These are phyloP conservation scores for Kentomonas sorsogonicus DNA, from an alignment of 208 protist genomes.

Conservation along the genomic window DNA sequence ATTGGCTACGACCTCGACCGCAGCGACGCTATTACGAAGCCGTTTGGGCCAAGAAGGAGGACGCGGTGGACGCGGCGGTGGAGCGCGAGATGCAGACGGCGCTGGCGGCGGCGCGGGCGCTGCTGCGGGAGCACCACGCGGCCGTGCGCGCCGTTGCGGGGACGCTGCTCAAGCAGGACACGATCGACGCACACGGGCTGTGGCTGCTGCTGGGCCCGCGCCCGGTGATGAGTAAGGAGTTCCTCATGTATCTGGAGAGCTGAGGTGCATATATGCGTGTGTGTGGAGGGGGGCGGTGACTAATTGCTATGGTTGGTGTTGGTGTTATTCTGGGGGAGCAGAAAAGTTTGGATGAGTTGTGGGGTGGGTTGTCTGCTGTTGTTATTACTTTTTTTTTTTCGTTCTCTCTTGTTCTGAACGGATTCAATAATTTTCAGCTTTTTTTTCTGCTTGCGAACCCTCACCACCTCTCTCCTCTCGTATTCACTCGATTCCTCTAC, in stretches of 20 bases:
- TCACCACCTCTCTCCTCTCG: too few species aligned
- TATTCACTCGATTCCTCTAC: too few species aligned
- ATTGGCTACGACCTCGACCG: slow-evolving; percentile 72
- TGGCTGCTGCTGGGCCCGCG: slow-evolving; percentile 64
- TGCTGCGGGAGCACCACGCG: slow-evolving; percentile 53
- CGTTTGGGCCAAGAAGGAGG: slow-evolving; percentile 93
- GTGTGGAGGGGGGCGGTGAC: neutral
- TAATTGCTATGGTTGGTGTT: neutral
- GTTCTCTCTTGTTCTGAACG: too few species aligned
- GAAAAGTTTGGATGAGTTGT: too few species aligned
- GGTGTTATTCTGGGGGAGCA: neutral
- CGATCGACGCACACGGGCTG: slow-evolving; percentile 76
- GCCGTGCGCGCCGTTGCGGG: slow-evolving; percentile 65
- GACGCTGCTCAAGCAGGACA: slow-evolving; percentile 78
- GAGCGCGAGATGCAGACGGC: slow-evolving; percentile 64
- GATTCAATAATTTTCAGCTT: too few species aligned
- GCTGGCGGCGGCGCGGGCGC: slow-evolving; percentile 53
- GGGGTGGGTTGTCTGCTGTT: too few species aligned
- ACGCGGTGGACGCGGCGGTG: slow-evolving; percentile 90
- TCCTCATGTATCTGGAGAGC: slow-evolving; percentile 70
- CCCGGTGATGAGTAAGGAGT: slow-evolving; percentile 71
- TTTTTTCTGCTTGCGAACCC: too few species aligned
- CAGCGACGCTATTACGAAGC: slow-evolving; percentile 80
- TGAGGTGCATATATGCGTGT: too few species aligned
- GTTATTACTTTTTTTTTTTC: too few species aligned